Percentiles rank a stretch among this genome's conserved stretches.
These are phyloP conservation scores for Chaetomiaceae sp. DNA, from an alignment of 2,329 filamentous ascomycete genomes.

Conservation along the genomic window DNA sequence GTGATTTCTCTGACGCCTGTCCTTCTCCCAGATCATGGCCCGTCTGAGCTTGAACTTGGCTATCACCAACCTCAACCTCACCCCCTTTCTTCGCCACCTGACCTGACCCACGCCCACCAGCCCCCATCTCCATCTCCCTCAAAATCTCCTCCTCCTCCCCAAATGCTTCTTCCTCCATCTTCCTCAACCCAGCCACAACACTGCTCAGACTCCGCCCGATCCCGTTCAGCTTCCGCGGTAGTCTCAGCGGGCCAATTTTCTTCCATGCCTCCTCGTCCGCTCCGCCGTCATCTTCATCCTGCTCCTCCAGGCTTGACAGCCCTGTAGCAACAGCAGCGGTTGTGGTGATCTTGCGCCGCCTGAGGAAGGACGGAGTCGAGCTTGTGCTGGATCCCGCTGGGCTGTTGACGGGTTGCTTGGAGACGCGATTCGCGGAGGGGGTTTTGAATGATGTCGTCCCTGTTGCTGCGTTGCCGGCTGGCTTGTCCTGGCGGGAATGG, in stretches of 20 bases:
- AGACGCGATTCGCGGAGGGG: slow-evolving; percentile 36
- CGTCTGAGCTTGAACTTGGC: slow-evolving; percentile 35
- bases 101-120: background rate
- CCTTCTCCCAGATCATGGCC: background rate
- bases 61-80: slow-evolving; percentile 18
- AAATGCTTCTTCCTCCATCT: slow-evolving; percentile 63
- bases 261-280: slow-evolving; percentile 28
- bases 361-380: slow-evolving; percentile 14
- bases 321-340: slow-evolving; percentile 46
- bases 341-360: slow-evolving; percentile 31
- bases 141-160: slow-evolving; percentile 73
- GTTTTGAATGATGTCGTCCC: background rate
- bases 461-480: background rate
- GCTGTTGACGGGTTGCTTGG: background rate
- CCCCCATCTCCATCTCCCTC: slow-evolving; percentile 50
- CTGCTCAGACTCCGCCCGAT: slow-evolving; percentile 59
- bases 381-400: slow-evolving; percentile 39
- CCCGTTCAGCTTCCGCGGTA: slow-evolving; percentile 50
- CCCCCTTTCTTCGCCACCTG: slow-evolving; percentile 8
- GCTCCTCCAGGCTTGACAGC: slow-evolving; percentile 18
- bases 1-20: slow-evolving; percentile 21
- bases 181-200: slow-evolving; percentile 66
- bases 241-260: slow-evolving; percentile 42
- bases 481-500: slow-evolving; percentile 41
- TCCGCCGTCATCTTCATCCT: slow-evolving; percentile 46